phyloP scores from a whole-genome alignment of 108 stramenopile species.

The Pseudonitzschia delicatissima region DNA sequence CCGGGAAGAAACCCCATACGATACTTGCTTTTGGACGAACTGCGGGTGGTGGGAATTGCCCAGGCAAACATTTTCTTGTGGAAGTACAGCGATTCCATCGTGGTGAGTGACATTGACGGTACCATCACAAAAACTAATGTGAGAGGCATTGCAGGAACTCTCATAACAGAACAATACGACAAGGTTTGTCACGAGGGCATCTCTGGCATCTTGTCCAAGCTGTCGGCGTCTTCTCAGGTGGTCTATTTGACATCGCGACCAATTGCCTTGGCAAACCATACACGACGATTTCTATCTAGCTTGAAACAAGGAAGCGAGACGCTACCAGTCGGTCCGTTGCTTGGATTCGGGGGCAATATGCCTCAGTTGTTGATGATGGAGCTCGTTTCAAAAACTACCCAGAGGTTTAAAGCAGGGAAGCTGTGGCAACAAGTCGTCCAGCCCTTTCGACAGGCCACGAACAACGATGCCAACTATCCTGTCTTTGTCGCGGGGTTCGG shows the following conservation, averaged over 20 bases:
- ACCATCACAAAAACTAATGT: slow-evolving; percentile 78
- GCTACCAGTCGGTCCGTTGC: slow-evolving; percentile 69
- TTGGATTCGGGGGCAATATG: slow-evolving; percentile 68
- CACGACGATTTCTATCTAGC: slow-evolving; percentile 56
- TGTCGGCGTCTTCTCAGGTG: slow-evolving; percentile 35
- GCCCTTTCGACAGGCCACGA: slow-evolving; percentile 50
- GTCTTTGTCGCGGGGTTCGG: slow-evolving; percentile 80
- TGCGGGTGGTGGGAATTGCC: slow-evolving; percentile 39
- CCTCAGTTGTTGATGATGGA: slow-evolving; percentile 66
- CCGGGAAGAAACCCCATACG: slow-evolving; percentile 23
- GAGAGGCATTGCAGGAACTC: slow-evolving; percentile 66
- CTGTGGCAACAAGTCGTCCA: slow-evolving; percentile 59
- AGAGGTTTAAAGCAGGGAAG: slow-evolving; percentile 71
- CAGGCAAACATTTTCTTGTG: slow-evolving; percentile 65
- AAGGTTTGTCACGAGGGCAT: slow-evolving; percentile 61
- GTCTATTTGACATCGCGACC: slow-evolving; percentile 79
- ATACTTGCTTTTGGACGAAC: slow-evolving; percentile 24
- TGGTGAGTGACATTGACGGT: slow-evolving; percentile 81
- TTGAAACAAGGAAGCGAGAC: slow-evolving; percentile 24
- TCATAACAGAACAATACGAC: slow-evolving; percentile 54
- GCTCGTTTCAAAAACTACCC: slow-evolving; percentile 53
- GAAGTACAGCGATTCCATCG: slow-evolving; percentile 46
- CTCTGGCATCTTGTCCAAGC: slow-evolving; percentile 53
- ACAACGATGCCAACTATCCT: slow-evolving; percentile 9
- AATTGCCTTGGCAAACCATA: slow-evolving; percentile 50